Evolutionary conservation across 148 eudicot genomes (phyloP), one percentile per base, ranked within the genome.

Genomic region (Rhododendron griersonianum): DNA sequence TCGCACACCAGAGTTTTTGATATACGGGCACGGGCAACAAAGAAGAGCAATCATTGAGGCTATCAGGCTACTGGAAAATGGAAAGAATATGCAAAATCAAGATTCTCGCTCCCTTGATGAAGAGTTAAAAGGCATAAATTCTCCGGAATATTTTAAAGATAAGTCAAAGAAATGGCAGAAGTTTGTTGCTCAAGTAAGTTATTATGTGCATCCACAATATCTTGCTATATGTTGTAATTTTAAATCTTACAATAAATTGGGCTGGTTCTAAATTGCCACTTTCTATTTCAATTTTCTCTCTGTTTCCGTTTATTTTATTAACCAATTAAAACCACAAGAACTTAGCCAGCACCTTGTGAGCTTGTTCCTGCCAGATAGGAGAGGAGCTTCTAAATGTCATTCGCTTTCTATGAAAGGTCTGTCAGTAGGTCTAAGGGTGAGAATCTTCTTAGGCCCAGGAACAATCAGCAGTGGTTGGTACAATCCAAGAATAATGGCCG

Each of bases 1-100:
- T 21, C 96, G 96, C 41, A 94, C 97, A 16, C 88, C 98, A 87
- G 98, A 95, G 21, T 96, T 96, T 83, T 86, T 93, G 82, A 93
- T 96, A 55, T 96, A 93, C 88, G 99, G 99, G 87, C 96, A 96
- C 88, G 98, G 98, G 74, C 99, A 94, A 90, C 98, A 96, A 90
- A 93, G 98, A 85, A 92, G 92, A 91, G 99, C 98, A 82, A 91
- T 96, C 65, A 90, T 94, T 87, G 99, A 96, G 92, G 98, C 98
- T 84, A 86, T 96, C 67, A 95, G 99, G 80, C 84, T 96, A 78
- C 88, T 89, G 79, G 96, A 95, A 85, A 87, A 86, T 86, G 90
- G 84, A 81, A 90, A 90, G 78, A 90, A 71, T 45, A 83, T 28
- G 78, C 84, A 89, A 76, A 86, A 69, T 82, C 87, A 85, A 86